Evolutionary conservation across 2,329 filamentous ascomycete species (phyloP).

Genomic region (Clonostachys byssicola): DNA sequence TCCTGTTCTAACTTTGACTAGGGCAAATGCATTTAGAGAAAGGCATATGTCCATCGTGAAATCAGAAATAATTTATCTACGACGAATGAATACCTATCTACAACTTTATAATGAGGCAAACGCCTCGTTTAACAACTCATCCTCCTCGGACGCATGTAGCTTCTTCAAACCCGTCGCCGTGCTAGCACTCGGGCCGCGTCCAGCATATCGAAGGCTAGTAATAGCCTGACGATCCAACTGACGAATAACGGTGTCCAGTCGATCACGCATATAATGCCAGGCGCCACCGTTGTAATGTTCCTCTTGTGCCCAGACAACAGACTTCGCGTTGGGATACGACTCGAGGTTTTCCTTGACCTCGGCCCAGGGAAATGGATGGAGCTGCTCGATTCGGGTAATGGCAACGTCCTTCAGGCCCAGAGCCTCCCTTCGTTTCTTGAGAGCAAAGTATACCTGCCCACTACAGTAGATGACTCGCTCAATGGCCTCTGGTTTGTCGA

Average conservation of each 20-base stretch:
- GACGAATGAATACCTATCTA: no score
- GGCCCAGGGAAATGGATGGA: conserved; percentile 98
- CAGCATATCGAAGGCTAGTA: conserved; percentile 96
- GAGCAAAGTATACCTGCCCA: conserved; percentile 87
- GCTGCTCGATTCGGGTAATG: conserved; percentile 92
- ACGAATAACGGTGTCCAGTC: conserved; percentile 95
- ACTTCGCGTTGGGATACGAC: conserved; percentile 94
- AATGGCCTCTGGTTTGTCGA: conserved; percentile 80
- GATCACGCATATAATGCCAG: conserved; percentile 96
- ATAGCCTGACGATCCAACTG: conserved; percentile 87
- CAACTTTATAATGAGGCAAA: conserved; percentile 29
- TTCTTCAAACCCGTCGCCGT: conserved; percentile 92
- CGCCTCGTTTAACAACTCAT: conserved; percentile 68
- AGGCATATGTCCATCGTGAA: no score
- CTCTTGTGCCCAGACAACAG: conserved; percentile 95
- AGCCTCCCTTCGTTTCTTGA: conserved; percentile 85
- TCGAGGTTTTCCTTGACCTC: conserved; percentile 96
- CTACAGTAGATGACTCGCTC: conserved; percentile 92
- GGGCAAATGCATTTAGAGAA: no score
- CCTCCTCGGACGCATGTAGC: conserved; percentile 87
- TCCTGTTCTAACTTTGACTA: no score
- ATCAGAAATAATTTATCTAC: no score
- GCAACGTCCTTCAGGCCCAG: conserved; percentile 87
- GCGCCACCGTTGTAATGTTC: conserved; percentile 96
- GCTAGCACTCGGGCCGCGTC: conserved; percentile 86